Conservation (phyloP, 345 rosid species). For the Clausena lansium region DNA sequence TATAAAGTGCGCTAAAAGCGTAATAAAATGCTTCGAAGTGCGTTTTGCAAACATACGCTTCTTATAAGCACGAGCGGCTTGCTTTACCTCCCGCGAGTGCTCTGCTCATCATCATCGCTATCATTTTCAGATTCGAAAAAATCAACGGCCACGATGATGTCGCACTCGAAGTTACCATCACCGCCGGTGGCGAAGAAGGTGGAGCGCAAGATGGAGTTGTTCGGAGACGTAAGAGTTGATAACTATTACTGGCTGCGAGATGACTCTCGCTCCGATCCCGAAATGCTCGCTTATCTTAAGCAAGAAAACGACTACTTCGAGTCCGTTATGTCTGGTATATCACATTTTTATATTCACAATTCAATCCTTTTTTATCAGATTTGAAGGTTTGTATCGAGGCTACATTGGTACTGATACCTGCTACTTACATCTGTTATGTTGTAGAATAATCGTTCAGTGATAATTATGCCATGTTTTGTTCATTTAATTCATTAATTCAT, state of each 20-base stretch:
- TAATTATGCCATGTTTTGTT: too few relatives aligned
- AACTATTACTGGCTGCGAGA: constrained; percentile 96
- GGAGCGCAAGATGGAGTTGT: constrained; percentile 71
- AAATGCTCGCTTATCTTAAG: constrained; percentile 56
- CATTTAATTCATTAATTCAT: too few relatives aligned
- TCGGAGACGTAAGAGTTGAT: constrained; percentile 76
- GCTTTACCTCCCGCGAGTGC: background rate
- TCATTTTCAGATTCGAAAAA: background rate
- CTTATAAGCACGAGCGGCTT: background rate
- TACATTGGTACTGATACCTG: too few relatives aligned
- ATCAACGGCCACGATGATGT: constrained; percentile 3
- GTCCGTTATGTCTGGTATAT: constrained; percentile 56
- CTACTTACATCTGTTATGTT: too few relatives aligned
- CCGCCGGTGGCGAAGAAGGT: constrained; percentile 84
- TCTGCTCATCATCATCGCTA: background rate
- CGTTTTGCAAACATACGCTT: background rate
- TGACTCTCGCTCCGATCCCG: constrained; percentile 72
- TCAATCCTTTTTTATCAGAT: background rate
- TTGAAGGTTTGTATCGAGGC: too few relatives aligned
- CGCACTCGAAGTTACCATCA: background rate
- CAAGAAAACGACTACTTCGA: constrained; percentile 69
- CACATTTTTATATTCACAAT: background rate
- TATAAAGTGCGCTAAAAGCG: background rate
- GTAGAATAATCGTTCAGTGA: too few relatives aligned
- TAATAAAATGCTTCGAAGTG: background rate